These are phyloP conservation scores for Choricystis sp. DNA, from an alignment of 139 green algal species.

Conservation along the genomic window DNA sequence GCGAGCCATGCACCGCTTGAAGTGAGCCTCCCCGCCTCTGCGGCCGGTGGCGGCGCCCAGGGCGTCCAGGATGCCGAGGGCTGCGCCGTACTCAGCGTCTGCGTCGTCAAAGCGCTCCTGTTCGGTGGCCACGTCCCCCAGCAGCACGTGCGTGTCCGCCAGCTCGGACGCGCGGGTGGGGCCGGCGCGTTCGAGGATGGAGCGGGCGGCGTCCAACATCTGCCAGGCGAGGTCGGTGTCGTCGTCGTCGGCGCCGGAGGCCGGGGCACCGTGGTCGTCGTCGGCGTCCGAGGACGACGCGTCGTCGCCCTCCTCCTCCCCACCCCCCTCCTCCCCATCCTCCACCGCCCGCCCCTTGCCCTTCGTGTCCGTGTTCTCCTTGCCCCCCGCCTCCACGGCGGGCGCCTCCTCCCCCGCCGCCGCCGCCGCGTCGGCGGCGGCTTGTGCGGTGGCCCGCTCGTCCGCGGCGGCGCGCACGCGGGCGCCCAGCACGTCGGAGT, in stretches of 20 bases:
- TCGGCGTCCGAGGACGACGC: not conserved
- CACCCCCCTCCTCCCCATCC: not conserved
- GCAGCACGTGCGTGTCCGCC: not conserved
- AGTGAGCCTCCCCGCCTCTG: not conserved
- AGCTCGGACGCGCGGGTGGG: not conserved
- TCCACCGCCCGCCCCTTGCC: not conserved
- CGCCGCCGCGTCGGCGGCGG: not conserved
- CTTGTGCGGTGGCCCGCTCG: not conserved
- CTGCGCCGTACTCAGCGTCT: not conserved
- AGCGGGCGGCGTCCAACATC: not conserved
- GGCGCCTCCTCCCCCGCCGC: not conserved
- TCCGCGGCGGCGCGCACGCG: not conserved
- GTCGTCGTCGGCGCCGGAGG: not conserved
- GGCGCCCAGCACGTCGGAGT: not conserved
- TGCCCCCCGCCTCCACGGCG: not conserved
- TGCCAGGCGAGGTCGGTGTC: not conserved
- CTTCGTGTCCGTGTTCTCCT: no score
- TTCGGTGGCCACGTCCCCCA: not conserved
- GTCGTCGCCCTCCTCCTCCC: not conserved
- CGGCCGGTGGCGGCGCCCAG: not conserved
- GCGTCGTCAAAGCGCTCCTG: not conserved
- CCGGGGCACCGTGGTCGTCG: not conserved
- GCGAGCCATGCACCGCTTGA: not conserved
- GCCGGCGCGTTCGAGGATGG: not conserved
- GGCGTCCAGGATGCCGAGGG: not conserved